Conservation (phyloP, 108 stramenopile species). For the Aurantiochytrium sp. region DNA sequence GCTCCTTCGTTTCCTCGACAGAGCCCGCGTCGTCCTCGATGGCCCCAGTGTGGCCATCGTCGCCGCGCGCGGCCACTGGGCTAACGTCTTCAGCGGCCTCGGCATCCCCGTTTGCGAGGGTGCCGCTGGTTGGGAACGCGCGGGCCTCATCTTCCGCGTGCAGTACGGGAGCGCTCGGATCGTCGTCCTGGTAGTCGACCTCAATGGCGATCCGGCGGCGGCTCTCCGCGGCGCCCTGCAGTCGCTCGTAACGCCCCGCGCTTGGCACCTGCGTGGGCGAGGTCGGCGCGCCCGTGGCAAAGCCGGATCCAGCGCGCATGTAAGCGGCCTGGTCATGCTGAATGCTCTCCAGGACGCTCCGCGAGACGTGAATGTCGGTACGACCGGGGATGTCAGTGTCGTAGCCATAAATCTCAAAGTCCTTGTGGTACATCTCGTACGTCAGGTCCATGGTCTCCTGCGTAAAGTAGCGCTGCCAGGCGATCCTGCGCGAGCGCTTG, state of each 20-base stretch:
- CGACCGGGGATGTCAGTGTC: constrained; percentile 41
- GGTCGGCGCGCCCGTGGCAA: not conserved
- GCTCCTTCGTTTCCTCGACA: not conserved
- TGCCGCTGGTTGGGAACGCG: no score
- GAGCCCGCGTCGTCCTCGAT: not conserved
- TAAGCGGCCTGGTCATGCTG: not conserved
- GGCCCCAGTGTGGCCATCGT: not conserved
- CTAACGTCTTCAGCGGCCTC: not conserved
- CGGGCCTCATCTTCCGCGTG: not conserved
- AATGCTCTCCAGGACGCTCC: not conserved
- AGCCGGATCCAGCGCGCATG: not conserved
- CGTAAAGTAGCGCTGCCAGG: constrained; percentile 58
- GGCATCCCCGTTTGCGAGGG: not conserved
- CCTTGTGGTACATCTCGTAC: constrained; percentile 60
- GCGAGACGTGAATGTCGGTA: constrained; percentile 43
- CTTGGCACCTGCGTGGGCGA: not conserved
- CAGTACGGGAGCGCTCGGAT: not conserved
- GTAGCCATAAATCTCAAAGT: constrained; percentile 63
- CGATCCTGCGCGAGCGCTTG: not conserved
- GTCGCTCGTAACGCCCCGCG: not conserved
- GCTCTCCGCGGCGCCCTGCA: not conserved
- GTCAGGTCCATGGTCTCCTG: constrained; percentile 62
- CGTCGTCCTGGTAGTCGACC: not conserved
- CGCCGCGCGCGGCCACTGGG: not conserved
- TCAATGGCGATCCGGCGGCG: not conserved